Base-by-base conservation (phyloP, 2,329 filamentous ascomycete genomes). In the Daldinia eschscholtzii region DNA sequence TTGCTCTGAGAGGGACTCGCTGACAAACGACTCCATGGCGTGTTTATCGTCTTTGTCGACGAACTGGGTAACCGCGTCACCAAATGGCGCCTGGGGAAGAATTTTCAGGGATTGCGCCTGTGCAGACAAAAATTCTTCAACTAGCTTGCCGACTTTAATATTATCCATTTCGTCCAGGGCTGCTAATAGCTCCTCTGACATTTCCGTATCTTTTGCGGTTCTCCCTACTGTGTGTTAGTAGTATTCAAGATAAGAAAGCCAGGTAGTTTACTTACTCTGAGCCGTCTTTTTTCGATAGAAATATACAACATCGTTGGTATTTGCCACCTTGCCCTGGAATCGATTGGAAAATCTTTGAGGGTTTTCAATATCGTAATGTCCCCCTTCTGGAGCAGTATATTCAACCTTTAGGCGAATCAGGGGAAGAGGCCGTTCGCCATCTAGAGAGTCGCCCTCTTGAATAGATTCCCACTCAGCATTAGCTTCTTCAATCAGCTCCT, bases 1-100 rank as follows among this genome's bases (percentile, higher is more conserved):
- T 75, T 94, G 92, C 23, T 86, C 88, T 2, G 88, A 85, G 2
- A 95, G 82, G 13, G 91, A 91, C 35, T 93, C 90, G 23, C 87
- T 88, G 9, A 95, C 90, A 74, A 95, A 95, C 48, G 89, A 83
- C 76, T 94, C 90, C 90, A 98, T 93, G 2, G 93, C 93, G 74
- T 96, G 91, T 77, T 94, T 97, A 82, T 99, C 96, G 72, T 97
- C 93, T 73, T 98, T 98, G 78, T 94, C 91, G 28, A 99, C 93
- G 75, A 96, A 99, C 68, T 97, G 92, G 53, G 90, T 91, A 4
- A 99, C 93, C 0, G 96, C 96, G 76, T 98, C 94, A 15, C 94
- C 92, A 76, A 99, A 98, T 0, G 92, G 92, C 33, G 94, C 96
- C 75, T 97, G 93, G 0, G 96, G 96, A 0, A 99, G 85, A 56